Evolutionary conservation across 306 rosid genomes (phyloP).

Genomic region (Vicia sativa): DNA sequence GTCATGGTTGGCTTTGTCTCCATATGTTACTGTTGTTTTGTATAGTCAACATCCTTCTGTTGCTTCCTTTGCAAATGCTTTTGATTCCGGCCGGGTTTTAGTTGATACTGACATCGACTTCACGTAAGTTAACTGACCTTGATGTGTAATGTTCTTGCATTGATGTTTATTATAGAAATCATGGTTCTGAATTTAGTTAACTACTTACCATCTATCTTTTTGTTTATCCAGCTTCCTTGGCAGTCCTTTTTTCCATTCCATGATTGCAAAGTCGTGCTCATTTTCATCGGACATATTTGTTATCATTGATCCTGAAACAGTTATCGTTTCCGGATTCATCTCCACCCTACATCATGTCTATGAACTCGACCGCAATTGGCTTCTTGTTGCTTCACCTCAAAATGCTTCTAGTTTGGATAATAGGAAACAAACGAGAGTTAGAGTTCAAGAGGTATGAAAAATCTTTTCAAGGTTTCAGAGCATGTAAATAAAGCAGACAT

Average conservation of each 20-base stretch:
- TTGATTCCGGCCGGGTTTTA: slow-evolving; percentile 62
- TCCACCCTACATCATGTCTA: slow-evolving; percentile 62
- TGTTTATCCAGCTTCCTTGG: slow-evolving; percentile 79
- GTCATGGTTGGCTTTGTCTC: slow-evolving; percentile 86
- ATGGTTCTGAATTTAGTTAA: background rate
- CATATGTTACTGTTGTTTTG: slow-evolving; percentile 58
- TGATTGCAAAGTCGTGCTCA: slow-evolving; percentile 66
- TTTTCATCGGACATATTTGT: slow-evolving; percentile 66
- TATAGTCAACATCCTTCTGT: slow-evolving; percentile 74
- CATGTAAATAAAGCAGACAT: slow-evolving; percentile 1
- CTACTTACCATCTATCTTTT: slow-evolving; percentile 35
- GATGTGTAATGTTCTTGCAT: background rate
- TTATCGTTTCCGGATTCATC: slow-evolving; percentile 71
- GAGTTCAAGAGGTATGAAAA: slow-evolving; percentile 61
- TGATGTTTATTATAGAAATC: background rate
- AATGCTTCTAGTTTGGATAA: slow-evolving; percentile 61
- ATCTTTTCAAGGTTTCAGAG: slow-evolving; percentile 28
- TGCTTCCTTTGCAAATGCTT: slow-evolving; percentile 51
- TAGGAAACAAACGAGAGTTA: slow-evolving; percentile 52
- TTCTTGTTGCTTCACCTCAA: slow-evolving; percentile 72
- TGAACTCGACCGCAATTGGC: slow-evolving; percentile 75
- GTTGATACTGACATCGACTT: slow-evolving; percentile 78
- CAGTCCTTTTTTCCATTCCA: slow-evolving; percentile 88
- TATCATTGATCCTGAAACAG: slow-evolving; percentile 66
- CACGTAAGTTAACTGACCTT: slow-evolving; percentile 56